A percentile compares a stretch with the other conserved stretches of the same genome.
Evolutionary conservation across 768 basidiomycete genomes (phyloP).

Genomic region (Pleurotus ostreatus): DNA sequence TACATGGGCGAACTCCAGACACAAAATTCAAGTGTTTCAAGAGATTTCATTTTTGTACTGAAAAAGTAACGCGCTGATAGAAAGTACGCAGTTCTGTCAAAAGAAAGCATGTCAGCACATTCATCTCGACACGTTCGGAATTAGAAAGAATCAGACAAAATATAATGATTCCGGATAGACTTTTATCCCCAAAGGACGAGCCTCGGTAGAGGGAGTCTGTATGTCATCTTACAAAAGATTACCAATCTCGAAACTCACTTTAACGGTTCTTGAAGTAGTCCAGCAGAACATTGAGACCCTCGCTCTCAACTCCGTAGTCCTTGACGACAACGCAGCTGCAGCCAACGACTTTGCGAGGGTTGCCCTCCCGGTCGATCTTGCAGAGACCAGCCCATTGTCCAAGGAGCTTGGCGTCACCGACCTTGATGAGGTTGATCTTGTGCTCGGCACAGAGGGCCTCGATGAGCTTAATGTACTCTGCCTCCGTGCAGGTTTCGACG

Average conservation of each 20-base stretch:
- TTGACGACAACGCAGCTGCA: conserved; percentile 96
- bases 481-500: conserved; percentile 98
- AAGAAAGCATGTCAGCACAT: no score
- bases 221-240: conserved; percentile 55
- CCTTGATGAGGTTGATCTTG: conserved; percentile 99
- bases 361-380: conserved; percentile 99
- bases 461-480: conserved; percentile 99
- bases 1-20: no score
- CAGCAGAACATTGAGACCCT: conserved; percentile 90
- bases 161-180: conserved; percentile 91
- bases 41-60: no score
- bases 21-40: no score
- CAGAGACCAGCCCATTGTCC: conserved; percentile 98
- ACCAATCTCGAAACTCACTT: conserved; percentile 26
- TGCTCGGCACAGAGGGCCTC: conserved; percentile 99
- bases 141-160: conserved; percentile 52
- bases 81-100: no score
- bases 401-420: conserved; percentile 95
- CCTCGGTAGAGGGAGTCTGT: conserved; percentile 94
- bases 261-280: conserved; percentile 97
- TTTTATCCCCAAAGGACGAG: conserved; percentile 60
- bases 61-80: no score
- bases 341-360: conserved; percentile 92
- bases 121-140: no score
- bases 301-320: conserved; percentile 93